Evolutionary conservation across 805 yeast species (phyloP), one percentile per base, ranked within the genome.

Genomic region (fission yeast (Schizosaccharomyces pombe)): DNA sequence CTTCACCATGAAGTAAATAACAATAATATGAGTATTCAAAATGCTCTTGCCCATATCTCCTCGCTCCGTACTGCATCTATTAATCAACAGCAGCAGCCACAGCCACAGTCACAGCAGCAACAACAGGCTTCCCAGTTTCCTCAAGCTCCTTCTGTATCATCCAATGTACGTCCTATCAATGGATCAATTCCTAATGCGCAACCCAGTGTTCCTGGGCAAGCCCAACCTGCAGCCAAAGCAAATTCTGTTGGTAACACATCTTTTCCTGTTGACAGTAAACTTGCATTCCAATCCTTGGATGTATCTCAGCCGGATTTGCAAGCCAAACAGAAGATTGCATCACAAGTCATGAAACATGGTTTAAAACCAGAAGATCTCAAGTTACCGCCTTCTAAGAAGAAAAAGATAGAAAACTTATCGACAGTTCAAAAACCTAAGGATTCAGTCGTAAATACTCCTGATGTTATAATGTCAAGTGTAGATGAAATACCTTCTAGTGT

Each of bases 51-150:
- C 14, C 49, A 43, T 8, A 19, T 43, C 11, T 19, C 30, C 14
- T 16, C 43, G 43, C 5, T 24, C 8, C 31, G 31, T 28, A 49
- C 37, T 12, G 39, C 14, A 5, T 22, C 49, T 24, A 14, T 19
- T 49, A 29, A 24, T 30, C 52, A 47, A 47, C 52, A 47, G 52
- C 52, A 47, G 52, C 52, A 24, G 24, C 51, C 12, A 24, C 51
- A 47, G 24, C 32, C 16, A 14, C n/a, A 24, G 52, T n/a, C 16
- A 6, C 52, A 6, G 28, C n/a, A 47, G 16, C 52, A 47, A 22
- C 52, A 8, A 14, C 52, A 47, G 11, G 16, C 30, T 26, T 29
- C 16, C 29, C 52, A 47, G 6, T 5, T 14, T 4, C 52, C 30
- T 26, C n/a, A n/a, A n/a, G n/a, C n/a, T n/a, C n/a, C n/a, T n/a